phyloP scores from a whole-genome alignment of 176 grass and related monocot genomes.

The Rhynchospora pubera region DNA sequence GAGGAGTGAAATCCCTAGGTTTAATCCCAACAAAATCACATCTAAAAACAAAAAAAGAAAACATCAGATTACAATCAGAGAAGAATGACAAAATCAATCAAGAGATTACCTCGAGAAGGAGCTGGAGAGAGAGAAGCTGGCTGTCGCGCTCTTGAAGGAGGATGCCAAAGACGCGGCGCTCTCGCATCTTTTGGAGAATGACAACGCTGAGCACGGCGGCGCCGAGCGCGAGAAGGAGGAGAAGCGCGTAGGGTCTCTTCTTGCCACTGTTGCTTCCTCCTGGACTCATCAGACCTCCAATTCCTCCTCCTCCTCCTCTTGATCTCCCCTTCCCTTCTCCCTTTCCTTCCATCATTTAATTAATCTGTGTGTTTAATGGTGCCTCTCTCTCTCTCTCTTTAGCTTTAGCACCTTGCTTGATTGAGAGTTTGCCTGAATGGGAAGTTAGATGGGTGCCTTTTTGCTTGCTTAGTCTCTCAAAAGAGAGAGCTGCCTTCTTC shows the following conservation, averaged over 20 bases:
- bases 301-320: not conserved
- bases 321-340: constrained; percentile 14
- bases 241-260: constrained; percentile 37
- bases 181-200: constrained; percentile 65
- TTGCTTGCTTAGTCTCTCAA: constrained; percentile 9
- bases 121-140: constrained; percentile 48
- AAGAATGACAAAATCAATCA: not conserved
- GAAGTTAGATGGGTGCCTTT: constrained; percentile 14
- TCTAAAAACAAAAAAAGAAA: not conserved
- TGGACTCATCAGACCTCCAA: not conserved
- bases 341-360: constrained; percentile 14
- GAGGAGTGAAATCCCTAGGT: not conserved
- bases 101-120: constrained; percentile 50
- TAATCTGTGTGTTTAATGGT: not conserved
- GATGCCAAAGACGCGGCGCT: constrained; percentile 37
- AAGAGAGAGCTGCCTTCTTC: not conserved
- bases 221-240: constrained; percentile 52
- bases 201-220: constrained; percentile 37
- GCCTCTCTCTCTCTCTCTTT: not conserved
- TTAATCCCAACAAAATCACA: not conserved
- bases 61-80: not conserved
- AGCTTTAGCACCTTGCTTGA: not conserved
- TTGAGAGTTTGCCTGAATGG: not conserved
- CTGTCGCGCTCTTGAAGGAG: constrained; percentile 53
- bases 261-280: constrained; percentile 7